Evolutionary conservation across 192 early-diverging fungal genomes (phyloP).

Genomic region (Backusella tuberculispora): DNA sequence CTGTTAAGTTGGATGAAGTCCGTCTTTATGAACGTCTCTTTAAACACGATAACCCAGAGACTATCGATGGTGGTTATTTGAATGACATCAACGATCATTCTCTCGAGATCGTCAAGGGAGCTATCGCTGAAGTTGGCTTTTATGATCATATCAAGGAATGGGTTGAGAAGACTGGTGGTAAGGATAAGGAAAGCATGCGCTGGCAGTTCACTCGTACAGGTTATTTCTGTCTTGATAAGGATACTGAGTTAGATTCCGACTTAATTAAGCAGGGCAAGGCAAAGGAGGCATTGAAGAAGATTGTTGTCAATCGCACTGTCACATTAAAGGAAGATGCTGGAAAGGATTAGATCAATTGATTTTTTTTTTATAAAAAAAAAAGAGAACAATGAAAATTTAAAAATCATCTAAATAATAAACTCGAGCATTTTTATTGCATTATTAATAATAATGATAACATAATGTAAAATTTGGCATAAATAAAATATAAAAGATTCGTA

Average conservation of each 20-base stretch:
- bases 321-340: constrained; percentile 73
- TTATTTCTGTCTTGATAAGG: constrained; percentile 98
- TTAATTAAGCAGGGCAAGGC: constrained; percentile 61
- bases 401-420: background rate
- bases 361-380: constrained; percentile 12
- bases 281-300: constrained; percentile 46
- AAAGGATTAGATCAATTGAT: constrained; percentile 43
- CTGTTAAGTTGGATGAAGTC: constrained; percentile 82
- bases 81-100: constrained; percentile 86
- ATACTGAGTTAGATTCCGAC: constrained; percentile 70
- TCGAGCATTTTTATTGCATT: background rate
- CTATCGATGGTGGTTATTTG: constrained; percentile 91
- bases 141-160: constrained; percentile 64
- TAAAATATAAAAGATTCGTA: background rate
- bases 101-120: constrained; percentile 67
- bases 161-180: constrained; percentile 56
- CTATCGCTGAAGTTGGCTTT: constrained; percentile 85
- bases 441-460: background rate
- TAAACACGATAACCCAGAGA: constrained; percentile 83
- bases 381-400: constrained; percentile 7
- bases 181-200: constrained; percentile 80
- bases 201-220: constrained; percentile 96
- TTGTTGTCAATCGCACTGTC: constrained; percentile 70
- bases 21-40: constrained; percentile 89
- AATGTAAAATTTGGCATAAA: background rate